Base-by-base conservation (phyloP, 2,329 filamentous ascomycete genomes). In the Botryotinia narcissicola region DNA sequence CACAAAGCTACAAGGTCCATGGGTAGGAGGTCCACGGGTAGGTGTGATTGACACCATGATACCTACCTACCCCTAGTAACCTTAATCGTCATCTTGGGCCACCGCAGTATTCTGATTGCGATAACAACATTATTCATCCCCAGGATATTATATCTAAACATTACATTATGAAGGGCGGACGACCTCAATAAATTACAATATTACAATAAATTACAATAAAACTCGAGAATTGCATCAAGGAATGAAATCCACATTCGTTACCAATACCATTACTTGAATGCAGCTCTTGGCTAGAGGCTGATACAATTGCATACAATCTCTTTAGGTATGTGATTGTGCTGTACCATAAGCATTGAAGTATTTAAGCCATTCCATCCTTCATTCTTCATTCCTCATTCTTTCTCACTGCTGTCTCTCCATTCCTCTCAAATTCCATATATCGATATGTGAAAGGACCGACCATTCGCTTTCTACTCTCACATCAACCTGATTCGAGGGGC, bases 301-400 rank as follows among this genome's bases (percentile, higher is more conserved):
- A 60, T 57, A 68, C 14, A 46, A 7, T 32, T 59, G 29, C 48
- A 35, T 35, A 16, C 64, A 42, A 29, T 57, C 48, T 68, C 37
- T 32, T 32, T 48, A 57, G 66, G 66, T 68, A 68, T 68, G 48
- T 42, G 42, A 25, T 40, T 51, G 59, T 54, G 25, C 18, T 25
- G 59, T 42, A 32, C 25, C 42, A 51, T 71, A 42, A 57, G 66
- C 48, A 68, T 66, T 59, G n/a, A 29, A 32, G 22, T 9, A 35
- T 54, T 60, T 44, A 37, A n/a, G n/a, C 40, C 71, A 72, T 72
- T 72, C 62, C 60, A 64, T 64, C 48, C 48, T 22, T 68, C 62
- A 72, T 68, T 67, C 62, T 37, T 37, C 37, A 37, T 35, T 35
- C 35, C 40, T 59, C 40, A n/a, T 29, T 32, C 37, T 46, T 40